Evolutionary conservation across 1,284 basidiomycete species (phyloP), one percentile per base, ranked within the genome.

Genomic region (Austroboletus niveus): DNA sequence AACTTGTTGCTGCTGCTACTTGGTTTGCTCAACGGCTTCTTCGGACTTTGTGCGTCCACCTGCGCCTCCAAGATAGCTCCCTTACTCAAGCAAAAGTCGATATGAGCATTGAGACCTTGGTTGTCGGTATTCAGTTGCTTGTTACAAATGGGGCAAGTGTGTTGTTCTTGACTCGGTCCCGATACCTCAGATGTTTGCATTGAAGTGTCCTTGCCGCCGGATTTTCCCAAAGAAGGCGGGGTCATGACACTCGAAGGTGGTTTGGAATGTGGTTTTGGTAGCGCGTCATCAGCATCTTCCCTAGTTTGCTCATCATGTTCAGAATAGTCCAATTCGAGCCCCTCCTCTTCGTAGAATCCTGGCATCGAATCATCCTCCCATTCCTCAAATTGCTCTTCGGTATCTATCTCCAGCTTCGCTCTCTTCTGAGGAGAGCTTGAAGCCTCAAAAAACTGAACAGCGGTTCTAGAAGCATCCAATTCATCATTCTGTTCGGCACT

Each of bases 61-160:
- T 87, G 85, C 0, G 87, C 88, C 60, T 85, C 77, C 53, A 77
- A 70, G 51, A 92, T 90, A 8, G 80, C 85, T 27, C 75, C 75
- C 52, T 81, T 80, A 63, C 85, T 90, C 49, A 91, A 64, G 60
- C 89, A 91, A 61, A 85, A 90, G 66, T 91, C 89, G 46, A 91
- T 74, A 58, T 91, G 88, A 29, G 79, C 73, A 64, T 91, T 91
- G 24, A 91, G 66, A 3, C 79, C 80, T 48, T 76, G 73, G 60
- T 91, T 91, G 63, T 89, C 81, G 1, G 75, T 79, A 54, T 75
- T 69, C 53, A 88, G 60, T 29, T 67, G 65, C 62, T 78, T 81
- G 22, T 70, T 64, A 60, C 88, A 91, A 17, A 91, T 70, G 7
- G 88, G 89, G 66, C 89, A 91, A 11, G 43, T 56, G n/a, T 65